Evolutionary conservation across 345 rosid species (phyloP).

Genomic region (Anastatica hierochuntica): DNA sequence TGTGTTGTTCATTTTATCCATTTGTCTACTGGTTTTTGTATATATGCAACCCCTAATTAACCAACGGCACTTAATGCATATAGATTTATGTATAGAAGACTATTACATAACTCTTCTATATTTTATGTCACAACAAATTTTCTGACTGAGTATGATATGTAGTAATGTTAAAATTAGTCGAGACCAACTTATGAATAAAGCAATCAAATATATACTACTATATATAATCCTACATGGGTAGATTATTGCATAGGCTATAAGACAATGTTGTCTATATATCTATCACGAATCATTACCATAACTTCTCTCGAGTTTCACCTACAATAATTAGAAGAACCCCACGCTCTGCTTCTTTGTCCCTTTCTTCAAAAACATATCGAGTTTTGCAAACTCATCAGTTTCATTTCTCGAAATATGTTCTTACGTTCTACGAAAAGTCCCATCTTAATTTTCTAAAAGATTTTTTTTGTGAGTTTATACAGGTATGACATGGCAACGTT

Average conservation of each 20-base stretch:
- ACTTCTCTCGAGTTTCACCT: slow-evolving; percentile 20
- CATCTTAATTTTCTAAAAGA: too few species aligned
- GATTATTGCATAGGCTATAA: slow-evolving; percentile 12
- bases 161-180: too few species aligned
- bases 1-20: slow-evolving; percentile 7
- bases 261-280: slow-evolving; percentile 3
- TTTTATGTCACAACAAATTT: too few species aligned
- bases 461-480: too few species aligned
- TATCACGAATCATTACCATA: slow-evolving; percentile 11
- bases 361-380: slow-evolving; percentile 2
- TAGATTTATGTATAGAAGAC: too few species aligned
- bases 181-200: too few species aligned
- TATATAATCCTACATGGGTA: not conserved
- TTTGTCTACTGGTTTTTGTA: slow-evolving; percentile 10
- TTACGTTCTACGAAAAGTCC: slow-evolving; percentile 17
- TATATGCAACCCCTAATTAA: slow-evolving; percentile 17
- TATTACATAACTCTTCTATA: too few species aligned
- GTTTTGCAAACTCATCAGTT: slow-evolving; percentile 4
- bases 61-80: slow-evolving; percentile 19
- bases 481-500: too few species aligned
- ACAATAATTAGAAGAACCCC: slow-evolving; percentile 21
- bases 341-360: slow-evolving; percentile 25
- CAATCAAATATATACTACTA: too few species aligned
- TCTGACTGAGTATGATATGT: too few species aligned
- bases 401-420: slow-evolving; percentile 19